Evolutionary conservation across 345 rosid genomes (phyloP).

Genomic region (Arabis hirsuta): DNA sequence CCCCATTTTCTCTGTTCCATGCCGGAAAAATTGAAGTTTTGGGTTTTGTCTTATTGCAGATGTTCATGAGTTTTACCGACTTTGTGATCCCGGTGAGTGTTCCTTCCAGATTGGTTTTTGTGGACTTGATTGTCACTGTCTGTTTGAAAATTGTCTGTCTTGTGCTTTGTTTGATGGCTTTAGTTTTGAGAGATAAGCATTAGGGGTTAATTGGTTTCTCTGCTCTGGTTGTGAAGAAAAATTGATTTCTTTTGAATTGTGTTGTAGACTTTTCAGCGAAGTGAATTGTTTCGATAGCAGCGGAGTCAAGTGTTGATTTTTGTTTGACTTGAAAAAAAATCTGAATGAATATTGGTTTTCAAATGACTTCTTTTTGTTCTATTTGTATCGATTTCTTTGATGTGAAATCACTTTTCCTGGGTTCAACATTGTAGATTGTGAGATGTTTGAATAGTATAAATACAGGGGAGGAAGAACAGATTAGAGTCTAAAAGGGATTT

Average conservation of each 20-base stretch:
- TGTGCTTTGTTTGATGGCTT: too few species aligned
- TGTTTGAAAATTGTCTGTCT: not conserved
- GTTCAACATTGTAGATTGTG: not conserved
- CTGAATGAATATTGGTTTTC: not conserved
- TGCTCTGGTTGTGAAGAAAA: constrained; percentile 11
- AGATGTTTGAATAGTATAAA: constrained; percentile 1
- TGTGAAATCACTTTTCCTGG: not conserved
- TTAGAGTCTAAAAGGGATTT: not conserved
- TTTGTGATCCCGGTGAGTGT: constrained; percentile 76
- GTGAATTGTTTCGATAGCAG: not conserved
- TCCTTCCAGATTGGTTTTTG: constrained; percentile 25
- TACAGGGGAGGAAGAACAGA: constrained; percentile 24
- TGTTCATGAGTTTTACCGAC: constrained; percentile 68
- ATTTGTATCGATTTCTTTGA: constrained; percentile 1
- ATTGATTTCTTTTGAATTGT: constrained; percentile 28
- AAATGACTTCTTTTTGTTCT: not conserved
- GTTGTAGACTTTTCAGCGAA: not conserved
- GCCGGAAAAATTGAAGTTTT: constrained; percentile 6
- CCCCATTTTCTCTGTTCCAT: not conserved
- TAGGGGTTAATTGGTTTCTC: constrained; percentile 27
- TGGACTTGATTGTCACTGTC: constrained; percentile 11
- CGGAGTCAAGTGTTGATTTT: constrained; percentile 34
- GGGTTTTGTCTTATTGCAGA: constrained; percentile 48
- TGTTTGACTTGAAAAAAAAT: constrained; percentile 31
- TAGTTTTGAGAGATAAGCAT: constrained; percentile 26